Evolutionary conservation across 192 early-diverging fungal genomes (phyloP), one percentile per base, ranked within the genome.

Genomic region (Coemansia sp.): DNA sequence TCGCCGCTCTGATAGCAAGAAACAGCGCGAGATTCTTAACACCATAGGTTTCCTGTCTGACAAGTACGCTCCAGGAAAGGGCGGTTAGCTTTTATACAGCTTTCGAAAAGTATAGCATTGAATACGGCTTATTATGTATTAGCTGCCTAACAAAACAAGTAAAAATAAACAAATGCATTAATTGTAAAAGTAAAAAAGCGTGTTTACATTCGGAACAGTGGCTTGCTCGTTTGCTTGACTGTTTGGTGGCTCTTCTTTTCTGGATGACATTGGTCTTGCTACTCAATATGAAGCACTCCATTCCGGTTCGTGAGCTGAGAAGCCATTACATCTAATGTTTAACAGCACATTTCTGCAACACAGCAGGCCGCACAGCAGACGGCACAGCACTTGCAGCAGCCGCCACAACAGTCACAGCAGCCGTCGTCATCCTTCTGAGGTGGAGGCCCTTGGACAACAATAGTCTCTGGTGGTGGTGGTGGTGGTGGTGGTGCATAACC

Each of bases 61-160:
- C 67, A 74, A 75, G 53, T 80, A 71, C 46, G 62, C 68, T 3
- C 70, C 67, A 9, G 58, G 75, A 34, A 77, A 77, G 52, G 60
- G 49, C 35, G 64, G 70, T n/a, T 68, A 13, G 18, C 66, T 1
- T 77, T 64, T 43, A 59, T 71, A 33, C 71, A 61, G 1, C 18
- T 43, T 16, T 13, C 4, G 3, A 13, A 3, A 13, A 43, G 18
- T 18, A 13, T 13, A 10, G 13, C 18, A 43, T 18, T 43, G 15
- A 18, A 43, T 43, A 16, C 18, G 40, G 40, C 18, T 18, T 43
- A 43, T 43, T 43, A 18, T 43, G 18, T 43, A 16, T 43, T 10
- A 16, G 13, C 18, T 43, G 40, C 40, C 13, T 43, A 43, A 16
- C 12, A 10, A 43, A 18, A 43, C 18, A 18, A 43, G 13, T 0